Base-by-base conservation (phyloP, 2,329 filamentous ascomycete species). In the Eutypella sp. region DNA sequence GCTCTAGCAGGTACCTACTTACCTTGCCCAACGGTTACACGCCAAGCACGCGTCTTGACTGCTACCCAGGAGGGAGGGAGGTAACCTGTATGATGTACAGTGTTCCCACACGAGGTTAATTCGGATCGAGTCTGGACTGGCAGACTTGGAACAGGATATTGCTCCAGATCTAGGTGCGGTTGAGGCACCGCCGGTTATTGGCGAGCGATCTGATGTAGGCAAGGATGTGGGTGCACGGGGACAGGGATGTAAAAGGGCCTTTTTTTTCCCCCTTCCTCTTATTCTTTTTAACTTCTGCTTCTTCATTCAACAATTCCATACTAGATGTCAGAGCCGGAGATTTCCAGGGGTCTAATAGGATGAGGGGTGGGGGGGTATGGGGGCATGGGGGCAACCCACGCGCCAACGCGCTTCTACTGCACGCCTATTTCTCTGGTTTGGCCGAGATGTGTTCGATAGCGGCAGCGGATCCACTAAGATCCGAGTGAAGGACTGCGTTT, bases 231-330 rank as follows among this genome's bases (percentile, higher is more conserved):
- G 49, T 48, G 51, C 52, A 55, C 13, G 50, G 53, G 47, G n/a
- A 52, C 56, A 56, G 49, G 57, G 55, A 51, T 53, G 10, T 40
- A 61, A 60, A 61, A 62, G 57, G 57, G 53, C 58, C 59, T 55
- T 61, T 57, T 62, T 49, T 34, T 48, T 40, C 50, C 40, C 47
- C 40, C 29, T 33, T 15, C 16, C 29, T n/a, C n/a, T n/a, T n/a
- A n/a, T n/a, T n/a, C n/a, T n/a, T n/a, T n/a, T n/a, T n/a, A n/a
- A n/a, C n/a, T n/a, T n/a, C n/a, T n/a, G n/a, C n/a, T n/a, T n/a
- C n/a, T n/a, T n/a, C n/a, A n/a, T n/a, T n/a, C n/a, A n/a, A n/a
- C n/a, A n/a, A n/a, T n/a, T n/a, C n/a, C n/a, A n/a, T n/a, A n/a
- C n/a, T n/a, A n/a, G n/a, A n/a, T n/a, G n/a, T n/a, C n/a, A n/a